Conservation (phyloP, 1,284 basidiomycete genomes). For the Malassezia arunalokei region DNA sequence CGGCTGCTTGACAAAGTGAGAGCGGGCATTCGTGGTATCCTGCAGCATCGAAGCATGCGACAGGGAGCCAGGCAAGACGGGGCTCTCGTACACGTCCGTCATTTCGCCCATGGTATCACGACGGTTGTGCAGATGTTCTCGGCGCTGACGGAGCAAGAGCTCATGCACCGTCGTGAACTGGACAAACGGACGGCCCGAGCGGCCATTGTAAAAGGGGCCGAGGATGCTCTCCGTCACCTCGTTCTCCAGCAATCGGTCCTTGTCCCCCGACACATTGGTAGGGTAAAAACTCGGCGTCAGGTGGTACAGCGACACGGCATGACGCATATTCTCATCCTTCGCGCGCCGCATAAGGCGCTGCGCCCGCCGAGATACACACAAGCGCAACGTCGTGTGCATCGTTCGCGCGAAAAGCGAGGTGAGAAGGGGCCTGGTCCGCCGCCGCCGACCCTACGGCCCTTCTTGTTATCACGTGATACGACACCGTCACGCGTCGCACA, state of each 20-base stretch:
- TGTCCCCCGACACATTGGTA: neutral
- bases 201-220: slow-evolving; percentile 10
- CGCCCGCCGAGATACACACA: slow-evolving; percentile 1
- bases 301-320: slow-evolving; percentile 42
- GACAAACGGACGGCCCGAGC: slow-evolving; percentile 11
- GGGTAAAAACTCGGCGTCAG: slow-evolving; percentile 36
- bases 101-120: slow-evolving; percentile 13
- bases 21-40: neutral
- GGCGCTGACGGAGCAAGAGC: slow-evolving; percentile 1
- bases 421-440: too few relatives aligned
- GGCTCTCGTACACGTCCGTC: slow-evolving; percentile 11
- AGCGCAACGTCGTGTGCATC: neutral
- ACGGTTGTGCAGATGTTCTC: neutral
- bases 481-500: too few relatives aligned
- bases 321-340: slow-evolving; percentile 29
- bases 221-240: slow-evolving; percentile 10
- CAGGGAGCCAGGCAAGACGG: slow-evolving; percentile 2
- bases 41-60: neutral
- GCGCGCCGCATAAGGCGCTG: slow-evolving; percentile 8
- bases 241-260: slow-evolving; percentile 1
- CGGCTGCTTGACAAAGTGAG: slow-evolving; percentile 15
- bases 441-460: too few relatives aligned
- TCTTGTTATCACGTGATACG: too few relatives aligned
- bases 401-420: neutral
- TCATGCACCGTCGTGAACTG: slow-evolving; percentile 12